These are phyloP conservation scores for Cucurbita moschata DNA, from an alignment of 306 rosid species.

Conservation along the genomic window DNA sequence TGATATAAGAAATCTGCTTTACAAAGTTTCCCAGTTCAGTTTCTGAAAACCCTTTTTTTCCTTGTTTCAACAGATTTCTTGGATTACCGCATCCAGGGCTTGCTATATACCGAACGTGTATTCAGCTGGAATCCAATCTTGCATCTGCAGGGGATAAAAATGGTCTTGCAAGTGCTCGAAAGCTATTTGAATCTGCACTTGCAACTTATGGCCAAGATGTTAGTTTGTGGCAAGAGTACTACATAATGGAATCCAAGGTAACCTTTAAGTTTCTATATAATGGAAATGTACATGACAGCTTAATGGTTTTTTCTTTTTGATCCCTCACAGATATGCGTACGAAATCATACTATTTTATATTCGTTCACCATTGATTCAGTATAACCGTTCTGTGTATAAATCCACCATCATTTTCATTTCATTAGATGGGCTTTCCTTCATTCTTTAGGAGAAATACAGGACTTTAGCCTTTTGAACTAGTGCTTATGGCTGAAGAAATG, in stretches of 20 bases:
- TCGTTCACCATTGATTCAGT: not conserved
- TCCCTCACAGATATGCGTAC: not conserved
- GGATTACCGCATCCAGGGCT: constrained; percentile 81
- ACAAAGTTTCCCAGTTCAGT: not conserved
- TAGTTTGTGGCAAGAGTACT: constrained; percentile 60
- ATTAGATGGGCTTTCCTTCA: not conserved
- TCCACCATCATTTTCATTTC: not conserved
- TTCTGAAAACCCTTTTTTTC: not conserved
- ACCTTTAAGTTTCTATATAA: not conserved
- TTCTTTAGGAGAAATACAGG: not conserved
- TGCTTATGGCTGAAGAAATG: not conserved
- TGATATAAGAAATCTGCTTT: not conserved
- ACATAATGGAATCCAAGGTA: constrained; percentile 67
- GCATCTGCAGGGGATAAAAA: constrained; percentile 55
- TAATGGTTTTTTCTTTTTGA: not conserved
- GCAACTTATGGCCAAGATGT: constrained; percentile 49
- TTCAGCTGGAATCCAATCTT: constrained; percentile 62
- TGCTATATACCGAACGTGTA: constrained; percentile 46
- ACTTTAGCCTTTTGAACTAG: not conserved
- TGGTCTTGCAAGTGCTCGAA: constrained; percentile 53
- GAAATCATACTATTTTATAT: not conserved
- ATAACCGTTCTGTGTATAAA: not conserved
- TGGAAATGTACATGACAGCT: not conserved
- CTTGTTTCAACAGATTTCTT: constrained; percentile 43
- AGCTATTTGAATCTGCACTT: constrained; percentile 63